Evolutionary conservation across 345 rosid species (phyloP).

Genomic region (Citrus glauca): DNA sequence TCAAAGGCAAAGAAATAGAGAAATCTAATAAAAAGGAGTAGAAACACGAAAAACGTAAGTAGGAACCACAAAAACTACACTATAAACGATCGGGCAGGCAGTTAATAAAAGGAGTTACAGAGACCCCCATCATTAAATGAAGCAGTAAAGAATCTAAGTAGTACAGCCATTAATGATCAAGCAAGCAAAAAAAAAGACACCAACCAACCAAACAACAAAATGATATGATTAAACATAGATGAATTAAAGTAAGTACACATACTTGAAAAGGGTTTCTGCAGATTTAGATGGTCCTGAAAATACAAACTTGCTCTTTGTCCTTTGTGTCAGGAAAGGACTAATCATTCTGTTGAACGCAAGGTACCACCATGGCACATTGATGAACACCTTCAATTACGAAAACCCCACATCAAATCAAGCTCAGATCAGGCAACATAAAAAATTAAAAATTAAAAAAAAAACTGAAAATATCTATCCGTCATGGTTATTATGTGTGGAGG

Average conservation of each 20-base stretch:
- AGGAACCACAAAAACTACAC: neutral
- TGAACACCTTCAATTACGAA: slow-evolving; percentile 43
- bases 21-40: neutral
- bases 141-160: neutral
- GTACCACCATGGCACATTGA: slow-evolving; percentile 87
- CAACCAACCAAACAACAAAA: neutral
- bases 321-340: slow-evolving; percentile 66
- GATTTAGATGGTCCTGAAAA: slow-evolving; percentile 54
- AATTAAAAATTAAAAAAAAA: neutral
- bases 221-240: neutral
- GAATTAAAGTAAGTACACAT: neutral
- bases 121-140: neutral
- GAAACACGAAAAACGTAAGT: neutral
- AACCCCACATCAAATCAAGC: neutral
- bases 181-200: neutral
- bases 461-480: no score
- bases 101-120: neutral
- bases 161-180: neutral
- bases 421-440: no score
- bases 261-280: slow-evolving; percentile 83
- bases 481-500: neutral
- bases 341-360: slow-evolving; percentile 55
- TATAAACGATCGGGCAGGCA: neutral
- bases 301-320: slow-evolving; percentile 77
- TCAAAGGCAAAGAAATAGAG: neutral